Evolutionary conservation across 495 filamentous ascomycete genomes (phyloP).

Genomic region (Ascodesmis nigricans): DNA sequence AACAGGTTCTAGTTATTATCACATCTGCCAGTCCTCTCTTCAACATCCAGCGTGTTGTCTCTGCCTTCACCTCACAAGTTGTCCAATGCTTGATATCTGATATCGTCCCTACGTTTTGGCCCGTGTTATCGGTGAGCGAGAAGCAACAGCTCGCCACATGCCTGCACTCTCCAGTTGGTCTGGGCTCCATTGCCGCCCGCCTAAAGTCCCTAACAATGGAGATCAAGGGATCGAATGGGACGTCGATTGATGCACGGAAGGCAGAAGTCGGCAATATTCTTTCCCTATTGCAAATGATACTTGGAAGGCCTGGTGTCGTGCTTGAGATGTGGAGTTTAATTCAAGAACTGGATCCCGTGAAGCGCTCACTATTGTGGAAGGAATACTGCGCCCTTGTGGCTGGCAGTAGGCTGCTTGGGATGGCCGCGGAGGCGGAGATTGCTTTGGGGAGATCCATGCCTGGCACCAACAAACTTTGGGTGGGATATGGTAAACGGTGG

Average conservation of each 20-base stretch:
- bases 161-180: conserved; percentile 46
- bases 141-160: conserved; percentile 36
- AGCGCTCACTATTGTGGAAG: conserved; percentile 37
- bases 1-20: conserved; percentile 7
- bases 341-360: conserved; percentile 5
- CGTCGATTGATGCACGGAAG: conserved; percentile 20
- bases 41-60: conserved; percentile 11
- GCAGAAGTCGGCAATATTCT: conserved; percentile 25
- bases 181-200: conserved; percentile 43
- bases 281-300: conserved; percentile 29
- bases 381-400: conserved; percentile 40
- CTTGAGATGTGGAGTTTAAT: conserved; percentile 29
- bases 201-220: conserved; percentile 33
- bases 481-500: conserved; percentile 42
- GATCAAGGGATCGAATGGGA: conserved; percentile 26
- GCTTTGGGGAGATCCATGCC: conserved; percentile 24
- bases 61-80: conserved; percentile 13
- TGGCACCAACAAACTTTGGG: conserved; percentile 30
- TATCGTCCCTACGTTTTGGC: conserved; percentile 17
- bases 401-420: conserved; percentile 46
- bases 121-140: conserved; percentile 11
- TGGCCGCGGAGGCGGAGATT: conserved; percentile 53
- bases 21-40: conserved; percentile 4
- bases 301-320: conserved; percentile 34
- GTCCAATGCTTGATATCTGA: conserved; percentile 13